Evolutionary conservation across 768 basidiomycete genomes (phyloP), one percentile per base, ranked within the genome.

Genomic region (Hortiboletus campestris): DNA sequence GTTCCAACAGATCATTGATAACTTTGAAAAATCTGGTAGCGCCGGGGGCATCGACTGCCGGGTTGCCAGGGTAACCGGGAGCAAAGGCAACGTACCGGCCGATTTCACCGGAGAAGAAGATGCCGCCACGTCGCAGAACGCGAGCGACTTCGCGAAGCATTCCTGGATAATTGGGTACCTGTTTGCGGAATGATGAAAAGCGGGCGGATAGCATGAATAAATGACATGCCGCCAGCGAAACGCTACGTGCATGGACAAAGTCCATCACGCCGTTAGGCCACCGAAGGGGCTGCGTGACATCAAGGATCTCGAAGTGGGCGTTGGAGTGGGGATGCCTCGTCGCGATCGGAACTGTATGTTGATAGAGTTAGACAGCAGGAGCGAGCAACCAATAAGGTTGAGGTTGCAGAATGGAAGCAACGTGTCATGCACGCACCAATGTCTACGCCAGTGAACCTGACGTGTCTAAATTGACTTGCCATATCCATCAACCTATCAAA

Each of bases 91-190:
- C 75, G 35, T 65, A 72, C 25, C 76, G 74, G 35, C 72, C 75
- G 77, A 85, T 83, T 70, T 91, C 89, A 40, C 78, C 78, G 2
- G 84, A 84, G 9, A 87, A 58, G 66, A 89, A 86, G 14, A 91
- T 69, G 1, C 90, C 90, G n/a, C 84, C 84, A 6, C 82, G 81
- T 43, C 83, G 81, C 13, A 93, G 74, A 43, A 91, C 75, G 38
- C 91, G 83, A 7, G 75, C 76, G 16, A 79, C 78, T 67, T 92
- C 88, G 20, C 68, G 64, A 32, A 90, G 62, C 56, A 89, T 68
- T 25, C 60, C 64, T 17, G 70, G 71, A 62, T 85, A 89, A 63
- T 85, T 75, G 19, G 65, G 71, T 16, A 85, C 75, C 90, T 91
- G 67, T 9, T 45, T 25, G 40, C 48, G 47, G 35, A 47, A 62